These are phyloP conservation scores for Asterochloris sp. DNA, from an alignment of 139 green algal genomes.

Conservation along the genomic window DNA sequence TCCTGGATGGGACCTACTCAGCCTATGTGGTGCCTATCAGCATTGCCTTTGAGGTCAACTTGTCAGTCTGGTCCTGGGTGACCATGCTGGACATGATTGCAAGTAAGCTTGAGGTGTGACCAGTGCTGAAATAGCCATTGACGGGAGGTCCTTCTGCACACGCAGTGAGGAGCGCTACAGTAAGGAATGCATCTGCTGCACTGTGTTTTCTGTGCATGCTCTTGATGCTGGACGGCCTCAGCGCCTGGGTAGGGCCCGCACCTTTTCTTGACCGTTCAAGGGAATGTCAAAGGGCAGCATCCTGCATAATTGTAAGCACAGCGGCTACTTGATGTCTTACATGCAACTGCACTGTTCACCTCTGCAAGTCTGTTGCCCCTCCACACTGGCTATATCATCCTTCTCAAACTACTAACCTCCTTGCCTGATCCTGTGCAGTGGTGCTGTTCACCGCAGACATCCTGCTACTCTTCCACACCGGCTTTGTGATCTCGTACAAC, in stretches of 20 bases:
- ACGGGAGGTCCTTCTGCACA: no score
- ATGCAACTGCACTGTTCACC: background rate
- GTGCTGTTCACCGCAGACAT: constrained; percentile 33
- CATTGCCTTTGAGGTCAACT: constrained; percentile 14
- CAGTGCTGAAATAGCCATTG: background rate
- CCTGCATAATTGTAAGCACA: background rate
- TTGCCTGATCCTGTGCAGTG: constrained; percentile 6
- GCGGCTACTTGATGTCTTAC: background rate
- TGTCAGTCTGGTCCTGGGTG: constrained; percentile 3
- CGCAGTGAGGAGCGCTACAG: background rate
- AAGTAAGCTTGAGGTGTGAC: background rate
- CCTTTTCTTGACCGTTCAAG: no score
- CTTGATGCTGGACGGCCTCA: background rate
- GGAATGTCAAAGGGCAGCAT: background rate
- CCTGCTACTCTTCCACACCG: constrained; percentile 35
- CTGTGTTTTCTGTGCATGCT: background rate
- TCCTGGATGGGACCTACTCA: constrained; percentile 20
- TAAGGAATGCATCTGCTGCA: background rate
- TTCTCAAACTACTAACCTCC: background rate
- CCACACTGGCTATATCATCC: background rate
- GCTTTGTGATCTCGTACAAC: constrained; percentile 44
- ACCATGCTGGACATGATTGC: constrained; percentile 3
- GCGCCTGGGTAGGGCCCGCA: background rate
- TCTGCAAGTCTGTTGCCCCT: background rate
- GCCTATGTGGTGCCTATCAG: constrained; percentile 23